Base-by-base conservation (phyloP, 805 yeast genomes). In the Yarrowia osloensis region DNA sequence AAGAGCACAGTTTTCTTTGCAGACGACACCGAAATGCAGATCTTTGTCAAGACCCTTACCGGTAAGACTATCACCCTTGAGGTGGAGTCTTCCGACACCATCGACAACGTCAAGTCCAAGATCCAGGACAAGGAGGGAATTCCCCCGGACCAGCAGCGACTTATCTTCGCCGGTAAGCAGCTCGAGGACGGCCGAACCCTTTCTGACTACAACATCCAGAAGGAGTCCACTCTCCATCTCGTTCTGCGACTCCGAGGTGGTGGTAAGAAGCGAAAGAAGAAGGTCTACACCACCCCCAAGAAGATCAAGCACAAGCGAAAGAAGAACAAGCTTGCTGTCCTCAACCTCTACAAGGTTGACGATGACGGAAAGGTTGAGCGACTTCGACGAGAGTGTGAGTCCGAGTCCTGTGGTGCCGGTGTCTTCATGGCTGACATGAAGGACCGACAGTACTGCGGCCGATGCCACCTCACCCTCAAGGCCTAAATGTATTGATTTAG, bases 261-360 rank as follows among this genome's bases (percentile, higher is more conserved):
- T 82, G 97, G 97, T 85, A 97, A 97, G 87, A 95, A 93, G 91
- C 95, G 95, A 95, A 94, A 97, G 89, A 95, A 95, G 95, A 95
- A 95, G 97, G 98, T 92, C 81, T 95, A 94, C 94, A 94, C 98
- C 86, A 94, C 98, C 81, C 99, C 99, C 87, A 95, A 95, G 93
- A 96, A 93, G 90, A 91, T 95, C 86, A 91, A 85, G 86, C 98
- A 95, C 96, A 93, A 92, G 90, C 97, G 91, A 90, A 95, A 90
- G 91, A 95, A 94, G 88, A 91, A 90, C 85, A 95, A 95, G 90
- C 88, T 95, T 80, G 98, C 98, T 84, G 98, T 95, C 82, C 90
- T 95, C 83, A 92, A 96, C 81, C 95, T 94, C 95, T 95, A 93
- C 92, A 93, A 94, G 88, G 98, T 95, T 79, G 97, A 92, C 84